Base-by-base conservation (phyloP, 805 yeast species). In the Cyberlindnera misumaiensis region DNA sequence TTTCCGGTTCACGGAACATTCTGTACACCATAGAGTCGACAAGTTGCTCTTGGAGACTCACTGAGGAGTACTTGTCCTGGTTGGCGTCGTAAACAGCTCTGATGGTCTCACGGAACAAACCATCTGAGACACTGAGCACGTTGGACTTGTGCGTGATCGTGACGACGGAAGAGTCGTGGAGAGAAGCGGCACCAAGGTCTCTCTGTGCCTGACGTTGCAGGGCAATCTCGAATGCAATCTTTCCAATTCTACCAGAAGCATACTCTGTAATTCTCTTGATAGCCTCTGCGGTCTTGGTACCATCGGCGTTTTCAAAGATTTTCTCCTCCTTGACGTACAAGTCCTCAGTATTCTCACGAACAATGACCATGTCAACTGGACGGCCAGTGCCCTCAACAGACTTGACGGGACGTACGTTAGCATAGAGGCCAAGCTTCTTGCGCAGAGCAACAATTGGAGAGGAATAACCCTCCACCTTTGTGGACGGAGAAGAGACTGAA, bases 21-120 rank as follows among this genome's bases (percentile, higher is more conserved):
- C 96, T 77, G 78, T 93, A 93, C 41, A 93, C 98, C 98, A 93
- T 93, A 11, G 97, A 89, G 70, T 93, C 98, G 33, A 93, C 97
- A 62, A 93, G 90, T 70, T 93, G 98, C 70, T 93, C 97, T 61
- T 84, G 84, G 64, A 86, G 74, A 33, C 68, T 73, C 41, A 93
- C 70, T 10, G 74, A 59, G 26, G 69, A 70, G 63, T 74, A 89
- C 53, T 69, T 67, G 28, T 68, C 78, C 38, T 65, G 65, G 62
- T 80, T 72, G 42, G 75, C 67, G 47, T 73, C 68, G 50, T 64
- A 67, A 34, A 62, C 59, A 30, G 63, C 63, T 47, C 63, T 63
- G 44, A 69, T 58, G 29, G 93, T 76, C 71, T 93, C 97, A 61
- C 98, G 80, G 80, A 93, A 93, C 51, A 93, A 72, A 46, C 98